phyloP scores from a whole-genome alignment of 345 rosid genomes.

The Sisymbrium altissimum region DNA sequence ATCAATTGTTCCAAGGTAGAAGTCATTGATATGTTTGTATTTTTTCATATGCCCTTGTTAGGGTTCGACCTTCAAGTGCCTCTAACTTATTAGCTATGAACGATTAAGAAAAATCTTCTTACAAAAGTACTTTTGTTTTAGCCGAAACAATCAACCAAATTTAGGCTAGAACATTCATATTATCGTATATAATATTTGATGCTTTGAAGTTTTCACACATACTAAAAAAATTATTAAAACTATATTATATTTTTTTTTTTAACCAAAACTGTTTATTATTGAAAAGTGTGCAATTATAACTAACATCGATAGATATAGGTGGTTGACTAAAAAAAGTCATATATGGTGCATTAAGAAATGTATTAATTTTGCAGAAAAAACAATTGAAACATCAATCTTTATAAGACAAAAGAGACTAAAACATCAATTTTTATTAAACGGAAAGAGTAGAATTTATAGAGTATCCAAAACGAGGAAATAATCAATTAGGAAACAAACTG shows the following conservation, averaged over 20 bases:
- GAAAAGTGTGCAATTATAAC: not conserved
- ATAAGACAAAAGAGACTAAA: not conserved
- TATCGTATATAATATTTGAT: not conserved
- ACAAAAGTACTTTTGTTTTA: no score
- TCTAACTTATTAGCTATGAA: not conserved
- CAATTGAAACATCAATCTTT: not conserved
- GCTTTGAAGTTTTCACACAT: not conserved
- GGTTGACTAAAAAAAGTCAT: not conserved
- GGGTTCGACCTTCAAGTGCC: not conserved
- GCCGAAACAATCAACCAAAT: not conserved
- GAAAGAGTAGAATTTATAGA: not conserved
- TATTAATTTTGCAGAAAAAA: not conserved
- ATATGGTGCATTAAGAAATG: not conserved
- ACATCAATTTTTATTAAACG: constrained; percentile 3
- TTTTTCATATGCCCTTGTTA: not conserved
- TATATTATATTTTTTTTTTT: not conserved
- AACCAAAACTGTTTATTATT: not conserved
- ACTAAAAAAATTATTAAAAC: not conserved
- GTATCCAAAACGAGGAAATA: not conserved
- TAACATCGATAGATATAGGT: not conserved
- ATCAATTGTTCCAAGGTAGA: not conserved
- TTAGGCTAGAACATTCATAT: not conserved
- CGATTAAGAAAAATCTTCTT: not conserved
- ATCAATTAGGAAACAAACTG: constrained; percentile 8
- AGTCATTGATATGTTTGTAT: not conserved